Evolutionary conservation across 352 stramenopile genomes (phyloP).

Genomic region (Phytopythium litorale): DNA sequence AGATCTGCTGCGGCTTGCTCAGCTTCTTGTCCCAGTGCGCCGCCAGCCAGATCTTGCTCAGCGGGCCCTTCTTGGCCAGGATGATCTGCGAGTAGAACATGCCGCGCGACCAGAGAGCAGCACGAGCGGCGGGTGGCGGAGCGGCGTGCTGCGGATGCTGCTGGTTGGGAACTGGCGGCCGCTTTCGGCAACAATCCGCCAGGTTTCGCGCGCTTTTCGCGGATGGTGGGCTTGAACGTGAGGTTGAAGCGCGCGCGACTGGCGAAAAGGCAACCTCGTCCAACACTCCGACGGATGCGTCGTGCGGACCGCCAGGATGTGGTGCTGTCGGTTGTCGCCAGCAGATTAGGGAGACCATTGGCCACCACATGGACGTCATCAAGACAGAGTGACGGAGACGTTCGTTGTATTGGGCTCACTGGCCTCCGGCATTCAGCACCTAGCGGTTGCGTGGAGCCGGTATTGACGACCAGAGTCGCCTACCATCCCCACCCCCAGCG

Average conservation of each 20-base stretch:
- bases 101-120: not conserved
- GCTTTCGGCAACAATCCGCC: not conserved
- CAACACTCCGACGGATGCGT: too few species aligned
- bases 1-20: slow-evolving; percentile 97
- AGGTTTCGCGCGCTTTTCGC: not conserved
- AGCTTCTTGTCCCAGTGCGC: slow-evolving; percentile 99
- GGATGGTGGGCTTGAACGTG: not conserved
- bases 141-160: not conserved
- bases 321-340: too few species aligned
- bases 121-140: not conserved
- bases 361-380: too few species aligned
- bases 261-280: too few species aligned
- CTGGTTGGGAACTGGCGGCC: not conserved
- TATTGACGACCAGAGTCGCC: not conserved
- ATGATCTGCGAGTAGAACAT: slow-evolving; percentile 99
- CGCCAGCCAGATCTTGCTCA: slow-evolving; percentile 99
- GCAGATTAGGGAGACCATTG: too few species aligned
- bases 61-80: slow-evolving; percentile 97
- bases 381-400: too few species aligned
- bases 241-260: too few species aligned
- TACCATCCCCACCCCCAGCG: not conserved
- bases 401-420: too few species aligned
- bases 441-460: too few species aligned
- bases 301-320: too few species aligned
- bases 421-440: too few species aligned